Evolutionary conservation across 805 yeast genomes (phyloP).

Genomic region (Kodamaea kaohsiungensis): DNA sequence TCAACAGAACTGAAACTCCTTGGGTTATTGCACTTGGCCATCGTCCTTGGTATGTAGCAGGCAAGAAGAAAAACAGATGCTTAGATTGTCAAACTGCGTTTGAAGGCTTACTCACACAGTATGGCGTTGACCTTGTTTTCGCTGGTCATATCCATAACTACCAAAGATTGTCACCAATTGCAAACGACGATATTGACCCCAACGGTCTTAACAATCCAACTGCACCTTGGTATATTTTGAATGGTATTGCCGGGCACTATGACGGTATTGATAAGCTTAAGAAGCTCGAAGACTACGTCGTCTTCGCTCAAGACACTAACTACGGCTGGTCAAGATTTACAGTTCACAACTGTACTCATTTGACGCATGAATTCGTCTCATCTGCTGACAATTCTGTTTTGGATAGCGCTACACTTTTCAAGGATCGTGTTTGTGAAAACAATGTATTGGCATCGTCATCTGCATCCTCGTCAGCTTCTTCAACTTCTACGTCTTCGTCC

Average conservation of each 20-base stretch:
- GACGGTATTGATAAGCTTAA: constrained; percentile 14
- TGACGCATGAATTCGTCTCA: constrained; percentile 16
- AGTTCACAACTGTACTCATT: constrained; percentile 17
- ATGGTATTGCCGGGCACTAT: constrained; percentile 18
- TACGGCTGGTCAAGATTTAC: constrained; percentile 18
- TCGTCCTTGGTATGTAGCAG: constrained; percentile 18
- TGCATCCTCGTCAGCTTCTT: not conserved
- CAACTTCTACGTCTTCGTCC: not conserved
- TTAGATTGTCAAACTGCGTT: constrained; percentile 14
- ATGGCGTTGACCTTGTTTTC: constrained; percentile 14
- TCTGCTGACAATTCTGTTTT: constrained; percentile 15
- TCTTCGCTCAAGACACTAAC: constrained; percentile 14
- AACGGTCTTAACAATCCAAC: constrained; percentile 17
- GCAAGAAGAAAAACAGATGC: constrained; percentile 7
- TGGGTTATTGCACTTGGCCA: constrained; percentile 18
- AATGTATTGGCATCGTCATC: not conserved
- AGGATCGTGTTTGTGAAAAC: constrained; percentile 9
- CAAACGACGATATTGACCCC: constrained; percentile 12
- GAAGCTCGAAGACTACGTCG: constrained; percentile 13
- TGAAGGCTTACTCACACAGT: constrained; percentile 11
- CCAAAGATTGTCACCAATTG: constrained; percentile 13
- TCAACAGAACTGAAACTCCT: constrained; percentile 16
- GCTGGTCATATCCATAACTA: constrained; percentile 17
- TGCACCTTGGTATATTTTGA: constrained; percentile 16
- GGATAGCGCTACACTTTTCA: constrained; percentile 17